phyloP scores from a whole-genome alignment of 2,329 filamentous ascomycete species.

The Sclerotinia sclerotiorum region DNA sequence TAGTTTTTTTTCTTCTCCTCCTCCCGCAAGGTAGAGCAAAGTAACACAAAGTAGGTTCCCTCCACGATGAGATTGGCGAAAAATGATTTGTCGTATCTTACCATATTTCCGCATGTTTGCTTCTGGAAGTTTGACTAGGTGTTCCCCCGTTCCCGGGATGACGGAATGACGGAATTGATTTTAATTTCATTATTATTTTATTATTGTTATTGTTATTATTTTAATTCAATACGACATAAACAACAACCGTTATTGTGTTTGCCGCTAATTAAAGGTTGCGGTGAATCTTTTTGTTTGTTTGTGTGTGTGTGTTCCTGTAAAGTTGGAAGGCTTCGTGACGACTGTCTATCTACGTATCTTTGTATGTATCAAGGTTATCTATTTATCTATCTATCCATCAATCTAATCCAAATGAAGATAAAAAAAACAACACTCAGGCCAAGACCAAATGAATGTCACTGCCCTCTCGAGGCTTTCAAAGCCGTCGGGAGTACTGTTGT shows the following conservation, averaged over 20 bases:
- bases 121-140: not conserved
- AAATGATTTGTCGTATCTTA: slow-evolving; percentile 20
- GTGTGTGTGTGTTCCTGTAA: not conserved
- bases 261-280: not conserved
- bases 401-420: too few species aligned
- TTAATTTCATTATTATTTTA: not conserved
- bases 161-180: not conserved
- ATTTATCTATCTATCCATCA: not conserved
- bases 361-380: too few species aligned
- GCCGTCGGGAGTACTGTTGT: slow-evolving; percentile 12
- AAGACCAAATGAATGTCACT: slow-evolving; percentile 21
- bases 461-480: slow-evolving; percentile 17
- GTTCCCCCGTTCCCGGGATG: not conserved
- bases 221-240: not conserved
- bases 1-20: too few species aligned
- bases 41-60: too few species aligned
- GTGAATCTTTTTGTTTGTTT: too few species aligned
- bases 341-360: not conserved
- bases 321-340: not conserved
- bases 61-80: slow-evolving; percentile 16
- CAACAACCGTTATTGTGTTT: not conserved
- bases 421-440: not conserved
- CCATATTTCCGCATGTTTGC: slow-evolving; percentile 1
- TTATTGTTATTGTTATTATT: not conserved
- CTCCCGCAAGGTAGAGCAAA: too few species aligned